Conservation (phyloP, 768 basidiomycete genomes). For the Filobasidium floriforme region DNA sequence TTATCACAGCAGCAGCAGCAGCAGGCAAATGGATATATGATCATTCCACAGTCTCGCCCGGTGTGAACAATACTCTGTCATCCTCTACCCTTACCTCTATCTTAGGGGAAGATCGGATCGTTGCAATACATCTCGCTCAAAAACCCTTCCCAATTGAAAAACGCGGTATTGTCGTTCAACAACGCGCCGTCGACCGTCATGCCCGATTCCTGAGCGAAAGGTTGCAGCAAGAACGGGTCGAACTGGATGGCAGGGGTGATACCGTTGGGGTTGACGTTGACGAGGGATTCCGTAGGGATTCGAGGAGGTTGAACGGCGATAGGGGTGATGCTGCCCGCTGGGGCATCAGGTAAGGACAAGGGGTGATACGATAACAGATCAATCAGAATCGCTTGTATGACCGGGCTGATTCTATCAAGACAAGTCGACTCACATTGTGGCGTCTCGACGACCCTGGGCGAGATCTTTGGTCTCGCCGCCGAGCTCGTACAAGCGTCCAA, state of each 20-base stretch:
- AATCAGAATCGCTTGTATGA: too few relatives aligned
- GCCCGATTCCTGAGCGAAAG: conserved; percentile 8
- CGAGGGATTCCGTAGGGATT: conserved; percentile 1
- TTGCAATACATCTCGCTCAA: conserved; percentile 19
- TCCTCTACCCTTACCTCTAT: background rate
- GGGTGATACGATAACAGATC: background rate
- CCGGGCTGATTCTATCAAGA: too few relatives aligned
- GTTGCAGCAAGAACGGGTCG: conserved; percentile 20
- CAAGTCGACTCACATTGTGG: background rate
- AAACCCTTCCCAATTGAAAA: conserved; percentile 18
- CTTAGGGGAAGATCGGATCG: conserved; percentile 7
- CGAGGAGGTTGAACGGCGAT: background rate
- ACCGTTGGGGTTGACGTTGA: conserved; percentile 4
- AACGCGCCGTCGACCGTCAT: conserved; percentile 12
- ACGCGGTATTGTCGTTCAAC: conserved; percentile 14
- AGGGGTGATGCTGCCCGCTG: conserved; percentile 9
- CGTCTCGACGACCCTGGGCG: background rate
- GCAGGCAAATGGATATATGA: too few relatives aligned
- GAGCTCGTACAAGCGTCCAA: conserved; percentile 13
- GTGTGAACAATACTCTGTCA: too few relatives aligned
- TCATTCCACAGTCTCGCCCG: too few relatives aligned
- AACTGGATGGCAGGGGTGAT: conserved; percentile 15
- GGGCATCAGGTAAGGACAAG: background rate
- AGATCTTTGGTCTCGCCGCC: background rate
- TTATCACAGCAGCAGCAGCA: too few relatives aligned